Base-by-base conservation (phyloP, 106 monocot genomes). In the Vanilla planifolia region DNA sequence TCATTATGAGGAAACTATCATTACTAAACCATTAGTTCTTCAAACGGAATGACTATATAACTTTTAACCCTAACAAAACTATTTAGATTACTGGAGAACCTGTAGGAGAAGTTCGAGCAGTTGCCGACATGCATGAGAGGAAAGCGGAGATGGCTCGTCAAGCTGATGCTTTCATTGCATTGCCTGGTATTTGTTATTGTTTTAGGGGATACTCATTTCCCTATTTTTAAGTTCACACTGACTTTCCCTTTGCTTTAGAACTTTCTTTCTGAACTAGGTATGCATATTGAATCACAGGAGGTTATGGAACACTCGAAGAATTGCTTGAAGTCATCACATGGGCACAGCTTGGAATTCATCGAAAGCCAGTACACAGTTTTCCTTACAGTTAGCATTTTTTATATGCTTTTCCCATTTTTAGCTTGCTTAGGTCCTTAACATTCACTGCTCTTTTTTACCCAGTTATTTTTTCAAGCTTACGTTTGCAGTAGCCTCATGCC, bases 101-200 rank as follows among this genome's bases (percentile, higher is more conserved):
- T 20, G 65, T 83, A 4, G 86, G 92, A 4, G 86, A 92, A 71
- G 72, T 86, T 10, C 68, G 63, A 61, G 70, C 75, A 20, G 92
- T 92, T 22, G 74, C 86, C 16, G 77, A 83, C 55, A 92, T 92
- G 92, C 92, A 92, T 25, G 80, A 92, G 60, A 77, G 92, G 45
- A 92, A 92, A 44, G 82, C 92, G 19, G 75, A 77, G 66, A 92
- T 86, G 83, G 79, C 86, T 53, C 82, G 79, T 46, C 55, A 66
- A 43, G 86, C 92, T 19, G 92, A 92, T 75, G 92, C 92, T 33
- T 92, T 92, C 68, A 92, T 92, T 66, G 86, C 92, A 39, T 68
- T 92, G 64, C 92, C 92, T 19, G 92, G 92, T 92, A 78, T 27
- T 2, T 24, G 30, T 53, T 53, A 1, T 30, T 24, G 4, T n/a